phyloP scores from a whole-genome alignment of 2,329 filamentous ascomycete genomes.

The Pseudogymnoascus sp. region DNA sequence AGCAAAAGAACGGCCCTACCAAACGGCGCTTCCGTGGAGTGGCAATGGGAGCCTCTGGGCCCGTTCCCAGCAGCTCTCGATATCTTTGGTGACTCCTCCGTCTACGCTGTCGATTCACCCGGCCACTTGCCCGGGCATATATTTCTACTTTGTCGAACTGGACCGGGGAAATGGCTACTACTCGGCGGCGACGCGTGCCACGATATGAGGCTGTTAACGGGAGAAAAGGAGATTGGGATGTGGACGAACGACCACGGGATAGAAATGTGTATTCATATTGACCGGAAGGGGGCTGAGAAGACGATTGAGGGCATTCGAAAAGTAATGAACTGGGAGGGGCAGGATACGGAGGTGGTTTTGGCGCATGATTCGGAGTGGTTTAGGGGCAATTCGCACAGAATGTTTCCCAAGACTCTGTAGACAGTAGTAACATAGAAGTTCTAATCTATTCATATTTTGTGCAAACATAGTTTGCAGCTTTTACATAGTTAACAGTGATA shows the following conservation, averaged over 20 bases:
- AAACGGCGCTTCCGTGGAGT: slow-evolving; percentile 14
- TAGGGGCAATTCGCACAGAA: too few relatives aligned
- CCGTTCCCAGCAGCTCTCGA: slow-evolving; percentile 39
- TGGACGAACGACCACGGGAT: slow-evolving; percentile 38
- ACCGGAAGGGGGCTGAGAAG: slow-evolving; percentile 36
- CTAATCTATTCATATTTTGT: too few relatives aligned
- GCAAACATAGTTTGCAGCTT: too few relatives aligned
- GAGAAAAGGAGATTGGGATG: slow-evolving; percentile 43
- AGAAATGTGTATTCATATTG: slow-evolving; percentile 41
- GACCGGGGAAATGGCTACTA: slow-evolving; percentile 35
- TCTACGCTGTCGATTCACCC: slow-evolving; percentile 41
- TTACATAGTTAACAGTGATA: too few relatives aligned
- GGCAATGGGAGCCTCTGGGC: slow-evolving; percentile 35
- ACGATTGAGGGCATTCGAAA: slow-evolving; percentile 27
- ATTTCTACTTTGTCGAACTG: slow-evolving; percentile 38
- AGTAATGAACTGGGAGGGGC: too few relatives aligned
- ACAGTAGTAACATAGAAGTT: too few relatives aligned
- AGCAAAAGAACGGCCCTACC: slow-evolving; percentile 10
- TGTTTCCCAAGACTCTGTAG: too few relatives aligned
- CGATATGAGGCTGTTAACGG: slow-evolving; percentile 40
- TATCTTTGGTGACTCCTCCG: slow-evolving; percentile 37
- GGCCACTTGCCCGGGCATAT: slow-evolving; percentile 45
- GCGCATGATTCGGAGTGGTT: too few relatives aligned
- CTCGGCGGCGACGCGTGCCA: slow-evolving; percentile 47
- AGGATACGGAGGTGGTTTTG: too few relatives aligned